Base-by-base conservation (phyloP, 257 asterid species). In the Nyctanthes arbortristis region DNA sequence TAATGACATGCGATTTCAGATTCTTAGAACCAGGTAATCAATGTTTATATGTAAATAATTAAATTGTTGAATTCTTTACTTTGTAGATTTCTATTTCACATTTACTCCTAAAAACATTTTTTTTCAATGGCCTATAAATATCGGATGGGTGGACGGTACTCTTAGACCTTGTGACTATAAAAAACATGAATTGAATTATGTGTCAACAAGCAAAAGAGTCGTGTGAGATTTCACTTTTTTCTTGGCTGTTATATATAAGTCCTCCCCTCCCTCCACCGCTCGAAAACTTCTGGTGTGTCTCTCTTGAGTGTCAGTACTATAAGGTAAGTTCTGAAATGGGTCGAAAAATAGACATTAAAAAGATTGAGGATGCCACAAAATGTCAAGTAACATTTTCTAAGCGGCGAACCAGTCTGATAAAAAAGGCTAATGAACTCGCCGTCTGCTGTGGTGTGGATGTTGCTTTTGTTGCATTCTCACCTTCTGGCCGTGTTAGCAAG, bases 311-410 rank as follows among this genome's bases (percentile, higher is more conserved):
- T n/a, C n/a, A n/a, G n/a, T n/a, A n/a, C n/a, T n/a, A 56, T 36
- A 30, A 20, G 34, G 20, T 10, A 40, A 63, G 22, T 30, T 2
- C 7, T 9, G 8, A 47, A 63, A 84, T 86, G 96, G 93, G 90
- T 31, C 70, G 86, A 31, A 89, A 83, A 73, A 76, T 81, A 0
- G 94, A 81, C 0, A 74, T 89, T 69, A 87, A 87, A 36, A 89
- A 83, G 58, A 89, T 89, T 0, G 80, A 85, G 4, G 77, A 87
- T 10, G 25, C 32, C 2, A 80, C 86, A 0, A 85, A 76, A 70
- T 76, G 85, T 66, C 94, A 89, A 80, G 90, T 89, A 10, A 89
- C 92, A 0, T 89, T 84, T 22, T 89, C 89, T 0, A 89, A 89
- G 34, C 76, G 92, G 0, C 86, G 94, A 0, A 80, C 80, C 39